Conservation (phyloP, 2,329 filamentous ascomycete genomes). For the Aureobasidium sp. region DNA sequence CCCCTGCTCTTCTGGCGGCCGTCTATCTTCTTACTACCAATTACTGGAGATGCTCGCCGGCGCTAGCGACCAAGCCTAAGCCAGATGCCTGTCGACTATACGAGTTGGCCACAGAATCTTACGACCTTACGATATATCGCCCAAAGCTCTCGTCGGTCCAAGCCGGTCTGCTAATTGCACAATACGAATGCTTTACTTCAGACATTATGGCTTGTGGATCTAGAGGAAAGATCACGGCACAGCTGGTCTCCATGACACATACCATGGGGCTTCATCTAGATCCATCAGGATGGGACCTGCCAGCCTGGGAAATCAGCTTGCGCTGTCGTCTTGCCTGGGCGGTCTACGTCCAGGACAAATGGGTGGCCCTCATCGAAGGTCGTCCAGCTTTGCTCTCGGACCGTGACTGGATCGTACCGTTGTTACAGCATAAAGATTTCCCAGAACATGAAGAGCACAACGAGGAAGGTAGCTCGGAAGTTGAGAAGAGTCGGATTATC, state of each 20-base stretch:
- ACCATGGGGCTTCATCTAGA: slow-evolving; percentile 31
- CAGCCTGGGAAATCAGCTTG: slow-evolving; percentile 23
- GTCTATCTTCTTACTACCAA: slow-evolving; percentile 55
- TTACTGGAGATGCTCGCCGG: slow-evolving; percentile 52
- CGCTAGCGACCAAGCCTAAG: slow-evolving; percentile 37
- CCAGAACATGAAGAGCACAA: slow-evolving; percentile 23
- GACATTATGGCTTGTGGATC: slow-evolving; percentile 15
- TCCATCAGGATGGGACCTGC: slow-evolving; percentile 21
- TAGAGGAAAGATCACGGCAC: slow-evolving; percentile 23
- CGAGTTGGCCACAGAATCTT: slow-evolving; percentile 28
- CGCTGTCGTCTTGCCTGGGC: slow-evolving; percentile 23
- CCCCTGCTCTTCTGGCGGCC: slow-evolving; percentile 50
- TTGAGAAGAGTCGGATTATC: slow-evolving; percentile 20
- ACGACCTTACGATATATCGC: slow-evolving; percentile 28
- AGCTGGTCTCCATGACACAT: slow-evolving; percentile 31
- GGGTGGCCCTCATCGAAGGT: slow-evolving; percentile 21
- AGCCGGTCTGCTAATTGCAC: slow-evolving; percentile 30
- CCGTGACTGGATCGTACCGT: slow-evolving; percentile 21
- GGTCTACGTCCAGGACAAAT: slow-evolving; percentile 24
- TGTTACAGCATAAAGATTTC: slow-evolving; percentile 20
- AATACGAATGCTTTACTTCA: slow-evolving; percentile 26
- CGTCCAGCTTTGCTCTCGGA: slow-evolving; percentile 19
- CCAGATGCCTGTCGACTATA: slow-evolving; percentile 31
- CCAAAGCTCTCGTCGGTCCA: slow-evolving; percentile 34
- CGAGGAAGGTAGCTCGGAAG: slow-evolving; percentile 23